Evolutionary conservation across 257 asterid species (phyloP).

Genomic region (Nicotiana noctiflora): DNA sequence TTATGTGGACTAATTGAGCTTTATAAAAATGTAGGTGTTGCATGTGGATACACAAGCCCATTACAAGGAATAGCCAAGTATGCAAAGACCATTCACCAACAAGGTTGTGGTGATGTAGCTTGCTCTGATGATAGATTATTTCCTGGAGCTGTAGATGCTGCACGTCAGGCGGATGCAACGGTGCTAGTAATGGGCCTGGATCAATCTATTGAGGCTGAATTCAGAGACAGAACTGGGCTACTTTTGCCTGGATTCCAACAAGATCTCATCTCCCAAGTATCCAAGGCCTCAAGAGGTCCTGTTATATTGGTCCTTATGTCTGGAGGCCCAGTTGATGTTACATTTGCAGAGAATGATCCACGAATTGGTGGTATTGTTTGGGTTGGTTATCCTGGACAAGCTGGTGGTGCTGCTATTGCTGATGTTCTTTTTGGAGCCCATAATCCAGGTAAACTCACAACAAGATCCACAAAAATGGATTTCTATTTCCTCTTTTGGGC

Average conservation of each 20-base stretch:
- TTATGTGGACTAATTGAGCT: neutral
- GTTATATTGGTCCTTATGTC: constrained; percentile 54
- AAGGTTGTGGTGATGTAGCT: constrained; percentile 57
- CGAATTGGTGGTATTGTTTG: constrained; percentile 54
- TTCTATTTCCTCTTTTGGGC: neutral
- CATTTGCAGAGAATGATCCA: constrained; percentile 60
- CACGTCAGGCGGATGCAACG: constrained; percentile 59
- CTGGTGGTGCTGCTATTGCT: constrained; percentile 79
- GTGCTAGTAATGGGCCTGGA: constrained; percentile 69
- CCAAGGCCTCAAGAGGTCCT: constrained; percentile 67
- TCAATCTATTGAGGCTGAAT: constrained; percentile 71
- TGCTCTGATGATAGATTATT: constrained; percentile 40
- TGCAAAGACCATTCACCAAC: constrained; percentile 45
- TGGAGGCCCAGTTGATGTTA: constrained; percentile 79
- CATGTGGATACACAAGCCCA: constrained; percentile 70
- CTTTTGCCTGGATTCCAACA: constrained; percentile 62
- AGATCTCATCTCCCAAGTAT: constrained; percentile 57
- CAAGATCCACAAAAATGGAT: neutral
- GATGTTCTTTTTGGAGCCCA: constrained; percentile 67
- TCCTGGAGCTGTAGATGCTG: constrained; percentile 50
- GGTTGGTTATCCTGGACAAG: constrained; percentile 88
- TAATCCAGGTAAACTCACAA: constrained; percentile 53
- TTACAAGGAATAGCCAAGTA: constrained; percentile 56
- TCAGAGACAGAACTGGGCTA: constrained; percentile 54
- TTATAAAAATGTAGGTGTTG: constrained; percentile 13